Conservation (phyloP, 108 stramenopile species). For the Parietichytrium sp. region DNA sequence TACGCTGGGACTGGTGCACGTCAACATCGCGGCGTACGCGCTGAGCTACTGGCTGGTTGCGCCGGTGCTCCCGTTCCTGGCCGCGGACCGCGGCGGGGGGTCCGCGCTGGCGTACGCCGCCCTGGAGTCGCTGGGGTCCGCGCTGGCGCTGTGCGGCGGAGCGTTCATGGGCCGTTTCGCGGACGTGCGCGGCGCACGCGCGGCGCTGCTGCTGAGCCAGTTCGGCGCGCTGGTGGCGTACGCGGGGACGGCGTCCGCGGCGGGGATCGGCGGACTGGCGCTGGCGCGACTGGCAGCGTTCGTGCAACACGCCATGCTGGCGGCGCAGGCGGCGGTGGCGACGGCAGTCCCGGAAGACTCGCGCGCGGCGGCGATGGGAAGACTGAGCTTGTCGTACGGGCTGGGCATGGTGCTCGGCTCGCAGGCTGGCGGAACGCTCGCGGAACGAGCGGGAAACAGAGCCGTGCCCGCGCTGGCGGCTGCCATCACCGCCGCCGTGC, state of each 20-base stretch:
- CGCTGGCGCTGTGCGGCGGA: background rate
- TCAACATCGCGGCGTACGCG: background rate
- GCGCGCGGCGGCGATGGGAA: background rate
- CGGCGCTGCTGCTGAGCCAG: background rate
- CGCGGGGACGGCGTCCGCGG: background rate
- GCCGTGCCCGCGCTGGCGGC: background rate
- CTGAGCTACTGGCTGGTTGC: background rate
- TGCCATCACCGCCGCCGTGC: background rate
- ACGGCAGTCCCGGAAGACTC: background rate
- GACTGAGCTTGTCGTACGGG: conserved; percentile 11
- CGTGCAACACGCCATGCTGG: background rate
- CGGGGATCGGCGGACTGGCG: background rate
- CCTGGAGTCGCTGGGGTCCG: background rate
- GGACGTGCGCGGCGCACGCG: background rate
- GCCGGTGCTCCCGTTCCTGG: background rate
- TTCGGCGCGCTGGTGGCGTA: background rate
- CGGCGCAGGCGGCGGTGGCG: background rate
- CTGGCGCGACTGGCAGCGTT: background rate
- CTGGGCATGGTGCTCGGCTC: conserved; percentile 19
- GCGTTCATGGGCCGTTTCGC: conserved; percentile 4
- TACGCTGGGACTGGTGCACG: conserved; percentile 2
- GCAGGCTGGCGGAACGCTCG: background rate
- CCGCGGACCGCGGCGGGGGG: background rate
- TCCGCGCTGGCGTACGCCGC: background rate
- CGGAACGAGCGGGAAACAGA: background rate